Conservation (phyloP, 169 alveolate species). For the Eimeria tenella region DNA sequence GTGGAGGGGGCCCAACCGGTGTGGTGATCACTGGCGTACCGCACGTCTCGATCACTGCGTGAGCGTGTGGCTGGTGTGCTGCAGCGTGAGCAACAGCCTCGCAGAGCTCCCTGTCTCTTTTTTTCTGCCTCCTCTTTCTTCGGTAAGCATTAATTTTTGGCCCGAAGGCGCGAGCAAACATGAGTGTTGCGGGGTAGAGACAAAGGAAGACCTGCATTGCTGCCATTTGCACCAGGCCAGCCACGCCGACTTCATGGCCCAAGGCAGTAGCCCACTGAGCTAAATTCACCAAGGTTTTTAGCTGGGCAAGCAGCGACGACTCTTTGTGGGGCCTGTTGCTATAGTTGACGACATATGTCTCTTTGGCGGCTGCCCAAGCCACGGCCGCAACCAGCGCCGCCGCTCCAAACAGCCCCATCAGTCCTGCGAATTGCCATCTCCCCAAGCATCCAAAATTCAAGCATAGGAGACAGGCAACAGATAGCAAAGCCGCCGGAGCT, state of each 20-base stretch:
- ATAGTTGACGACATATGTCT: conserved; percentile 29
- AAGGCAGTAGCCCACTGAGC: conserved; percentile 57
- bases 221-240: conserved; percentile 17
- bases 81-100: conserved; percentile 10
- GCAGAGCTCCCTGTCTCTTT: conserved; percentile 33
- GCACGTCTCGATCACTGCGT: conserved; percentile 9
- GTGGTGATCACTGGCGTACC: background rate
- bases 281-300: background rate
- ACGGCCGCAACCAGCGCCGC: conserved; percentile 13
- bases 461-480: conserved; percentile 21
- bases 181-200: conserved; percentile 7
- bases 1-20: background rate
- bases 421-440: background rate
- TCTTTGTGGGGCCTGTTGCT: conserved; percentile 28
- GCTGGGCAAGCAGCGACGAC: background rate
- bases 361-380: conserved; percentile 49
- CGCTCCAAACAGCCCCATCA: conserved; percentile 46
- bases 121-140: conserved; percentile 43
- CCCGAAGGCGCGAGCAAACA: conserved; percentile 56
- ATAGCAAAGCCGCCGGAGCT: conserved; percentile 13
- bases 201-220: conserved; percentile 39
- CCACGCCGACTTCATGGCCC: conserved; percentile 30
- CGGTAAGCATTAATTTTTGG: background rate
- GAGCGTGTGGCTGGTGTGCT: background rate
- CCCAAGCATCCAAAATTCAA: conserved; percentile 52